Evolutionary conservation across 106 monocot species (phyloP), one percentile per base, ranked within the genome.

Genomic region (Platanthera zijinensis): DNA sequence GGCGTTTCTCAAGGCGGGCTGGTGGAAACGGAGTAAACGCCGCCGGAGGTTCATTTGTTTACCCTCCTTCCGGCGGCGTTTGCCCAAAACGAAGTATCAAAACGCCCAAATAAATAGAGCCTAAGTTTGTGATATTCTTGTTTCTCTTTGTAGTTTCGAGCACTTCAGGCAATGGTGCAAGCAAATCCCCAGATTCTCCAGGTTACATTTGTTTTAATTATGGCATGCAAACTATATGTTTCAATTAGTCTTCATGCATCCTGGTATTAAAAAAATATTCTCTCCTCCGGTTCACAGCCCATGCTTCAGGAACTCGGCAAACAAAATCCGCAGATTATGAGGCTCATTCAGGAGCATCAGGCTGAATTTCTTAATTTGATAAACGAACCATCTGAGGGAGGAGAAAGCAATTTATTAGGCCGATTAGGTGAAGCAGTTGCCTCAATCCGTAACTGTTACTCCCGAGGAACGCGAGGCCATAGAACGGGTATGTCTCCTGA

Each of bases 271-370:
- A 67, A 39, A 51, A 62, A 12, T 7, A 0, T 63, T 21, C 21
- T 71, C 2, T 84, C 15, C 2, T 70, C 13, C 8, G 54, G 52
- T 2, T 51, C 30, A 62, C 69, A 95, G 95, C 95, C 95, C 39
- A 89, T 95, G 84, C 92, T 95, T 77, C 92, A 92, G 86, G 95
- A 92, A 69, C 83, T 95, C 17, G 91, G 89, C 30, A 95, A 86
- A 72, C 92, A 95, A 71, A 92, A 92, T 76, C 95, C 95, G 17
- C 87, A 88, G 10, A 76, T 92, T 22, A 78, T 95, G 89, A 87
- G 89, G 75, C 77, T 95, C 71, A 95, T 95, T 80, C 95, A 95
- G 81, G 89, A 95, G 54, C 83, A 95, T 75, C 95, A 87, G 74
- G 84, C 82, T 51, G 95, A 95, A 54, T 95, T 95, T 82, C 82